Evolutionary conservation across 768 basidiomycete species (phyloP).

Genomic region (Scleroderma bovista): DNA sequence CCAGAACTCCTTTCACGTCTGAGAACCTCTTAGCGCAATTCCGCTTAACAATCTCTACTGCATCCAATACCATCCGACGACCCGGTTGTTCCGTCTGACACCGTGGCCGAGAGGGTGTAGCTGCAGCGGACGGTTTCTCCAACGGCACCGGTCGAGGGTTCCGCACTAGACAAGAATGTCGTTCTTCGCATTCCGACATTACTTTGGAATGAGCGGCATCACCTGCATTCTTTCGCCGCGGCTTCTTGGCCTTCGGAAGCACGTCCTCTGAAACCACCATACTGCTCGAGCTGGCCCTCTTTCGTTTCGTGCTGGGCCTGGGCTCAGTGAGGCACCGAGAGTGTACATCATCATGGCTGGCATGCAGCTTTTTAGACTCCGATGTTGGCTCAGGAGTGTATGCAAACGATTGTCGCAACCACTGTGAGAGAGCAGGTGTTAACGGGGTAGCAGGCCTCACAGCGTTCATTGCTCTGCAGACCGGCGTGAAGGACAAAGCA

Average conservation of each 20-base stretch:
- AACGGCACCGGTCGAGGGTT: neutral
- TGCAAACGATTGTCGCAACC: neutral
- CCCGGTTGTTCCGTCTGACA: neutral
- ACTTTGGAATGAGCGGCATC: neutral
- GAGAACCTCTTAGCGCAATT: neutral
- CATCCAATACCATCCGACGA: constrained; percentile 13
- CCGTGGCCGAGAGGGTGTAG: neutral
- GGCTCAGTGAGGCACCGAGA: neutral
- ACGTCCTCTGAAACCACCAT: neutral
- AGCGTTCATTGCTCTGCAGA: too few species aligned
- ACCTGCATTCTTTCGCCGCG: neutral
- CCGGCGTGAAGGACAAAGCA: too few species aligned
- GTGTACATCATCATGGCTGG: too few species aligned
- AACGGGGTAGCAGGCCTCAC: too few species aligned
- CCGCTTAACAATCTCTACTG: constrained; percentile 12
- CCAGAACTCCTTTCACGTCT: too few species aligned
- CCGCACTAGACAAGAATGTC: neutral
- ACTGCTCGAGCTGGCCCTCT: neutral
- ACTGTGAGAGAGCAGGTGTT: neutral
- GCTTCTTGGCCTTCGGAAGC: neutral
- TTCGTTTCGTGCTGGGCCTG: neutral
- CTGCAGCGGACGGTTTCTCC: neutral
- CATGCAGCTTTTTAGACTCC: neutral
- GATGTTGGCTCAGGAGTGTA: neutral
- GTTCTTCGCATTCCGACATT: neutral